A percentile compares a stretch with the other conserved stretches of the same genome.
Evolutionary conservation across 345 rosid species (phyloP).

Genomic region (Salix viminalis): DNA sequence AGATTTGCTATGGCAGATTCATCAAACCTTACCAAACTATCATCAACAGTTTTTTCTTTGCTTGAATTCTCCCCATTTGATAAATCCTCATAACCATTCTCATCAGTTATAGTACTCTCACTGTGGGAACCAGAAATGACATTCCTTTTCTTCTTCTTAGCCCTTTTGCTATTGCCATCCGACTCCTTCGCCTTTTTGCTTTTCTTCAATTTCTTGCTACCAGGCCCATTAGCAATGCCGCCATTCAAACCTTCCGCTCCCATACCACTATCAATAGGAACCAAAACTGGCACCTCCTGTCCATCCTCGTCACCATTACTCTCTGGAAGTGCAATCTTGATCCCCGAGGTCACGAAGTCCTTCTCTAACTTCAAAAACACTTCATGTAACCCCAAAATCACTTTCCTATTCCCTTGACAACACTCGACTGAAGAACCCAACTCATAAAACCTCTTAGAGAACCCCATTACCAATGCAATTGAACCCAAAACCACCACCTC

Average conservation of each 20-base stretch:
- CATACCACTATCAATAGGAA: conserved; percentile 40
- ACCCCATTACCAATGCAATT: conserved; percentile 49
- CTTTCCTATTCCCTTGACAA: conserved; percentile 82
- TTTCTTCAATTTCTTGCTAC: conserved; percentile 41
- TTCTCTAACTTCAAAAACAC: conserved; percentile 74
- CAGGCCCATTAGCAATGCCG: conserved; percentile 29
- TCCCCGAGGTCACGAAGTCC: conserved; percentile 42
- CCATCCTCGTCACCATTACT: conserved; percentile 20
- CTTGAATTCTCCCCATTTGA: conserved; percentile 15
- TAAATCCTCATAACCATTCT: conserved; percentile 16
- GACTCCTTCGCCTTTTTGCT: conserved; percentile 39
- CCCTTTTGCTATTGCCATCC: conserved; percentile 28
- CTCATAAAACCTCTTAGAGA: conserved; percentile 59
- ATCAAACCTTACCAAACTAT: conserved; percentile 27
- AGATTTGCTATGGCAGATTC: conserved; percentile 75
- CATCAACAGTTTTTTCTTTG: conserved; percentile 23
- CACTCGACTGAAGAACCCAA: conserved; percentile 71
- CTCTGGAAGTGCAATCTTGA: conserved; percentile 43
- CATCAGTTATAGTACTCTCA: conserved; percentile 22
- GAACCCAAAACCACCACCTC: conserved; percentile 58
- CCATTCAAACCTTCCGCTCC: conserved; percentile 22
- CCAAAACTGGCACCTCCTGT: conserved; percentile 50
- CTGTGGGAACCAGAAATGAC: not conserved
- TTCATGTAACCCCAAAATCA: conserved; percentile 52
- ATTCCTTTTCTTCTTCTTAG: conserved; percentile 34